Conservation (phyloP, 2,329 filamentous ascomycete genomes). For the Colletotrichum sp. region DNA sequence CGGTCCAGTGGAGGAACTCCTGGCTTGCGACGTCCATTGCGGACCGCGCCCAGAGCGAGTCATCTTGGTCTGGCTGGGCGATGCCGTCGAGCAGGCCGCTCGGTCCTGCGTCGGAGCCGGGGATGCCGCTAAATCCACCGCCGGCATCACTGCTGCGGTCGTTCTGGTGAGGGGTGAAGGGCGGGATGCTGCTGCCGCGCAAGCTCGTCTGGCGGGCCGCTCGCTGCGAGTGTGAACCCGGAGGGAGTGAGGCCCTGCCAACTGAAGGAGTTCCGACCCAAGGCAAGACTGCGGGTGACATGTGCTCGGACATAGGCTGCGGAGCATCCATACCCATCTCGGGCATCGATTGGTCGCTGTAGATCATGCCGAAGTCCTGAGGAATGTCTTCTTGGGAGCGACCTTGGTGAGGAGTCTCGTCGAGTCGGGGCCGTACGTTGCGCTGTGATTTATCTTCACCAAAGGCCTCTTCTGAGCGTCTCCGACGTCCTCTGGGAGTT, state of each 20-base stretch:
- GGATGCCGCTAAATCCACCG: constrained; percentile 34
- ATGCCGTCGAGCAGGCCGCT: constrained; percentile 14
- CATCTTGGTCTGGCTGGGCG: constrained; percentile 21
- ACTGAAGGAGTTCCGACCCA: constrained; percentile 48
- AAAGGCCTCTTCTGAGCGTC: constrained; percentile 49
- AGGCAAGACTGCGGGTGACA: constrained; percentile 56
- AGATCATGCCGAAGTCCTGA: constrained; percentile 30
- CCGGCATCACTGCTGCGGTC: constrained; percentile 26
- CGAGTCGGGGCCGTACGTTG: constrained; percentile 41
- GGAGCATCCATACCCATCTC: constrained; percentile 76
- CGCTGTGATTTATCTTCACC: constrained; percentile 38
- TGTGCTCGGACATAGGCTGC: constrained; percentile 70
- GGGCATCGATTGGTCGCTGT: constrained; percentile 48
- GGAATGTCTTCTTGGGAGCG: constrained; percentile 18
- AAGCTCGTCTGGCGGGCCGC: constrained; percentile 35
- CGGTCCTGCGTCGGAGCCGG: constrained; percentile 30
- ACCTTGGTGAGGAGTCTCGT: constrained; percentile 20
- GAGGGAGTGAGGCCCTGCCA: constrained; percentile 5
- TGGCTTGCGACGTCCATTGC: constrained; percentile 50
- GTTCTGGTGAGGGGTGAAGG: constrained; percentile 55
- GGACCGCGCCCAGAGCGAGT: constrained; percentile 35
- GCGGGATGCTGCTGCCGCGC: constrained; percentile 40
- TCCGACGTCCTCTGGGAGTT: constrained; percentile 38
- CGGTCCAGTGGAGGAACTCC: constrained; percentile 51
- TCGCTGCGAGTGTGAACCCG: background rate